These are phyloP conservation scores for Acacia melanoxylon DNA, from an alignment of 306 rosid species.

Conservation along the genomic window DNA sequence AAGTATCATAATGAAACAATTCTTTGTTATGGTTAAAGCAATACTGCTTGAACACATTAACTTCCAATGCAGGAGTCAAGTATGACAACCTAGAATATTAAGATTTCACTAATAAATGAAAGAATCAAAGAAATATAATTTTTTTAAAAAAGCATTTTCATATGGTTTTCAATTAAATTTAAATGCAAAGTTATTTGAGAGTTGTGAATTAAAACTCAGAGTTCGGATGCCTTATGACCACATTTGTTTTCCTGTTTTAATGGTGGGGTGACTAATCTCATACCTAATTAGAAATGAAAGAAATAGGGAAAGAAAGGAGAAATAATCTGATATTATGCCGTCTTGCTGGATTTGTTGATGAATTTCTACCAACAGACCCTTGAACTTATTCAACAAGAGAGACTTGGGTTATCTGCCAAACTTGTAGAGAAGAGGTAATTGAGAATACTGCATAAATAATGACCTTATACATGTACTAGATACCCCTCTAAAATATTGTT, in stretches of 20 bases:
- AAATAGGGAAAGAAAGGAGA: not conserved
- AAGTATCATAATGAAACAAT: too few relatives aligned
- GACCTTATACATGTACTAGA: not conserved
- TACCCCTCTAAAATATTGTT: slow-evolving; percentile 31
- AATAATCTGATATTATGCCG: slow-evolving; percentile 28
- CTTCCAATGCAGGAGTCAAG: slow-evolving; percentile 14
- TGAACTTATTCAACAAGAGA: slow-evolving; percentile 81
- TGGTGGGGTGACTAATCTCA: not conserved
- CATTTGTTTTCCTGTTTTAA: slow-evolving; percentile 14
- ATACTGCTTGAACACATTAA: slow-evolving; percentile 11
- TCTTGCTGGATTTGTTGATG: slow-evolving; percentile 33
- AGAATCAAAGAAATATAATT: not conserved
- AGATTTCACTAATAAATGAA: not conserved
- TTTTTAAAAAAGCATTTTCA: not conserved
- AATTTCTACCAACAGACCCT: slow-evolving; percentile 51
- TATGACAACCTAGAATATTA: not conserved
- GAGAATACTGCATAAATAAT: slow-evolving; percentile 18
- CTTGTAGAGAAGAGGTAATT: slow-evolving; percentile 70
- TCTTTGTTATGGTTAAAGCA: too few relatives aligned
- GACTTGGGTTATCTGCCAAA: slow-evolving; percentile 55
- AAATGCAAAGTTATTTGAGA: not conserved
- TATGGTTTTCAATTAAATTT: not conserved
- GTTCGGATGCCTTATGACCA: slow-evolving; percentile 15
- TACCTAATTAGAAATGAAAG: slow-evolving; percentile 6
- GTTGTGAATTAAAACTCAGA: slow-evolving; percentile 15